Percentiles rank a stretch among this genome's conserved stretches.
phyloP scores from a whole-genome alignment of 1,284 basidiomycete genomes.

The Trichosporon faecale region DNA sequence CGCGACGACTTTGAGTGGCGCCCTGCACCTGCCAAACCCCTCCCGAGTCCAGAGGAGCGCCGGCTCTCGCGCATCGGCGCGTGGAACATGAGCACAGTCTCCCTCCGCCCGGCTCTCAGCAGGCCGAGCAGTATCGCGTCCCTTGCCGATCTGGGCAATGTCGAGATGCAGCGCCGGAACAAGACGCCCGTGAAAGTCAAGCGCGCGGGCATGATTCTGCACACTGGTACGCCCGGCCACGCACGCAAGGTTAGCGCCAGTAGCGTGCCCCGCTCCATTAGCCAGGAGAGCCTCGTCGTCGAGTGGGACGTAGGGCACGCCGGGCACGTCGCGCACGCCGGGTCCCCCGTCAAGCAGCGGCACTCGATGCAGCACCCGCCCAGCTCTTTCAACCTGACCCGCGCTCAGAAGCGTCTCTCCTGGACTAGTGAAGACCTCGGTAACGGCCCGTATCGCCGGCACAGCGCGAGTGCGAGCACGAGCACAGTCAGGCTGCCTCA shows the following conservation, averaged over 20 bases:
- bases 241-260: not conserved
- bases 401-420: conserved; percentile 33
- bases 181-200: conserved; percentile 1
- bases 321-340: too few species aligned
- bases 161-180: not conserved
- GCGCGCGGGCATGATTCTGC: not conserved
- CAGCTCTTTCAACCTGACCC: conserved; percentile 18
- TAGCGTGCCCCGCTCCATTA: not conserved
- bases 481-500: not conserved
- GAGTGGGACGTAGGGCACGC: not conserved
- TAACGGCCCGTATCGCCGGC: conserved; percentile 1
- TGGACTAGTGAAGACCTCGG: conserved; percentile 33
- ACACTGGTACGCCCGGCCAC: not conserved
- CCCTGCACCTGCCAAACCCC: conserved; percentile 12
- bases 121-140: conserved; percentile 15
- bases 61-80: not conserved
- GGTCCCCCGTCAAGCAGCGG: not conserved
- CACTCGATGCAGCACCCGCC: not conserved
- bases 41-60: not conserved
- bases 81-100: not conserved
- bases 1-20: conserved; percentile 43
- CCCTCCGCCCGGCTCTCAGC: not conserved
- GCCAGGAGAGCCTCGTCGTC: conserved; percentile 2
- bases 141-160: not conserved
- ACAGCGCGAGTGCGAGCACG: not conserved